These are phyloP conservation scores for Dactylellina cionopaga DNA, from an alignment of 2,329 filamentous ascomycete genomes.

Conservation along the genomic window DNA sequence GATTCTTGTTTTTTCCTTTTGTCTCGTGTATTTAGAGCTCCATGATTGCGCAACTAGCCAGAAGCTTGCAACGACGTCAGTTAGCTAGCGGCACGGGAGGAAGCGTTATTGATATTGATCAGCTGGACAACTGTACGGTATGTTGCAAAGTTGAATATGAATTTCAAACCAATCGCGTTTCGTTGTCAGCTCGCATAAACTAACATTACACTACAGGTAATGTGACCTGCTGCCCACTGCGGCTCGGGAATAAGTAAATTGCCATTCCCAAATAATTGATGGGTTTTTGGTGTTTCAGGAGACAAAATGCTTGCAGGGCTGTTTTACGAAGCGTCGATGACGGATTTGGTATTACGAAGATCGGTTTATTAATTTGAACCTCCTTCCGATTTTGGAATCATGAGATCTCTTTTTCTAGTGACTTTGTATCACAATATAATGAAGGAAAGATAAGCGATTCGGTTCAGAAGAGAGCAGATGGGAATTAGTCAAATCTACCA, in stretches of 20 bases:
- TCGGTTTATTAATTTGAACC: background rate
- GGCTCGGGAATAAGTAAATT: no score
- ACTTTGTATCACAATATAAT: slow-evolving; percentile 18
- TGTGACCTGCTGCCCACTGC: slow-evolving; percentile 43
- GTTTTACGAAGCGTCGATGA: no score
- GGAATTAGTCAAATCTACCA: slow-evolving; percentile 10
- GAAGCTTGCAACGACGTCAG: slow-evolving; percentile 61
- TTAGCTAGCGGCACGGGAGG: slow-evolving; percentile 54
- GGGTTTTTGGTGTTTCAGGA: slow-evolving; percentile 1
- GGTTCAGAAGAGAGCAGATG: no score
- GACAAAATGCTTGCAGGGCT: no score
- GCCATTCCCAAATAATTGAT: background rate
- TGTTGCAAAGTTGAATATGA: slow-evolving; percentile 29
- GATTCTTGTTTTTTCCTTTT: slow-evolving; percentile 44
- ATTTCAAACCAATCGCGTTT: slow-evolving; percentile 18
- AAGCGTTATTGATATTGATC: slow-evolving; percentile 43
- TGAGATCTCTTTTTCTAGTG: background rate
- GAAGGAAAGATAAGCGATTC: slow-evolving; percentile 29
- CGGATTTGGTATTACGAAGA: slow-evolving; percentile 1
- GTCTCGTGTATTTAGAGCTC: slow-evolving; percentile 60
- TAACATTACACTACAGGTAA: slow-evolving; percentile 52
- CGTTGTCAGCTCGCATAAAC: slow-evolving; percentile 25
- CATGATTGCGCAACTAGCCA: slow-evolving; percentile 64
- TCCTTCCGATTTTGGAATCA: slow-evolving; percentile 34
- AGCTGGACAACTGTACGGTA: slow-evolving; percentile 52